These are phyloP conservation scores for Cyclotella atomus DNA, from an alignment of 108 stramenopile genomes.

Conservation along the genomic window DNA sequence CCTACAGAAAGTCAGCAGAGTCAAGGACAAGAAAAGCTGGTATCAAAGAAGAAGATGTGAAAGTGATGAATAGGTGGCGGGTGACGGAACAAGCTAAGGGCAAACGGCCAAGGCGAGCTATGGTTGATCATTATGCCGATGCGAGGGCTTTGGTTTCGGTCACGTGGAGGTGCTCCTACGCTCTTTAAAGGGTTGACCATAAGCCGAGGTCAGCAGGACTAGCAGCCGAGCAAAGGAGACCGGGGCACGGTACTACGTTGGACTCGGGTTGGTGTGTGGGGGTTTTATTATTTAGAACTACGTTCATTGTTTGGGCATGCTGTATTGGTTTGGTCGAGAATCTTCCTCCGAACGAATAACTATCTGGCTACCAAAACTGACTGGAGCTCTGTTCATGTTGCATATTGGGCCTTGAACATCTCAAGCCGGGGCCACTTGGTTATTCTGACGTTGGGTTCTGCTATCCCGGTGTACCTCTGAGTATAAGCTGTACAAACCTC, in stretches of 20 bases:
- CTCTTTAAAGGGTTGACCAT: constrained; percentile 9
- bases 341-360: neutral
- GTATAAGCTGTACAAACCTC: neutral
- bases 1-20: constrained; percentile 3
- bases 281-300: neutral
- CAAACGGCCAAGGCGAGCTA: neutral
- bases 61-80: constrained; percentile 30
- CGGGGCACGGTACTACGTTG: neutral
- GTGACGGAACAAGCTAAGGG: constrained; percentile 2
- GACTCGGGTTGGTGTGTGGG: neutral
- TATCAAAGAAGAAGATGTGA: neutral
- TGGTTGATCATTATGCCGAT: constrained; percentile 11
- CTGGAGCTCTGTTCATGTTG: neutral
- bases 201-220: neutral
- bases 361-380: neutral
- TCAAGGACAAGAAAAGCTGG: neutral
- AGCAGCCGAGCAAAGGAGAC: neutral
- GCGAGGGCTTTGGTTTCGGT: constrained; percentile 8
- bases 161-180: constrained; percentile 26
- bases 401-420: neutral
- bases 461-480: neutral
- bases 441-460: neutral
- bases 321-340: neutral
- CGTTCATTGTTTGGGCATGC: neutral
- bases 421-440: no score